A percentile compares a stretch with the other conserved stretches of the same genome.
Conservation (phyloP, 192 early-diverging fungal genomes). For the Coemansia reversa region DNA sequence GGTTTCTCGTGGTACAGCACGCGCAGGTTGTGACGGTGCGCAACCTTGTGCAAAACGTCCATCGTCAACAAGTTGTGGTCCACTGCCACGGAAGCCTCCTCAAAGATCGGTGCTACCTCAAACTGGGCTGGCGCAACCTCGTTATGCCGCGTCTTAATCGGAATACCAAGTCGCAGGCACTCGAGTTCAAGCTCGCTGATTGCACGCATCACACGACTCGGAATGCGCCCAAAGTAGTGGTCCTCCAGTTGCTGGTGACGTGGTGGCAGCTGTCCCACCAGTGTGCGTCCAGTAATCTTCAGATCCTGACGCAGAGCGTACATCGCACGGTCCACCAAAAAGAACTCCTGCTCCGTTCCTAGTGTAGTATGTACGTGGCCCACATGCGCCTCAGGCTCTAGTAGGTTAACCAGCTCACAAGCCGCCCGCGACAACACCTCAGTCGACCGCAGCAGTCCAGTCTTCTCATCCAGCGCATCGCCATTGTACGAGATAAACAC, state of each 20-base stretch:
- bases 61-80: constrained; percentile 99
- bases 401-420: constrained; percentile 74
- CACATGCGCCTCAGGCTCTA: constrained; percentile 66
- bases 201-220: constrained; percentile 83
- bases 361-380: constrained; percentile 88
- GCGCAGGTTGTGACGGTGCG: constrained; percentile 96
- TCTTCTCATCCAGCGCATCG: constrained; percentile 98
- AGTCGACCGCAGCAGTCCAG: constrained; percentile 89
- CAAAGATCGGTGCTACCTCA: constrained; percentile 97
- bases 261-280: constrained; percentile 91
- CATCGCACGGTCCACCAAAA: constrained; percentile 93
- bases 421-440: constrained; percentile 82
- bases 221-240: constrained; percentile 99
- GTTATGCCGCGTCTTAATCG: constrained; percentile 99
- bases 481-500: constrained; percentile 99
- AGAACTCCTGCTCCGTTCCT: constrained; percentile 99
- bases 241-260: constrained; percentile 99
- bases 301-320: constrained; percentile 94
- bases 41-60: constrained; percentile 95
- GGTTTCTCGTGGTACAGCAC: constrained; percentile 99
- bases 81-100: constrained; percentile 91
- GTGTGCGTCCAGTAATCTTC: constrained; percentile 93
- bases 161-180: constrained; percentile 90
- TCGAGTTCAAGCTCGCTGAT: constrained; percentile 96
- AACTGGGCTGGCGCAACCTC: constrained; percentile 99